Evolutionary conservation across 768 basidiomycete species (phyloP).

Genomic region (Boletus subcaerulescens): DNA sequence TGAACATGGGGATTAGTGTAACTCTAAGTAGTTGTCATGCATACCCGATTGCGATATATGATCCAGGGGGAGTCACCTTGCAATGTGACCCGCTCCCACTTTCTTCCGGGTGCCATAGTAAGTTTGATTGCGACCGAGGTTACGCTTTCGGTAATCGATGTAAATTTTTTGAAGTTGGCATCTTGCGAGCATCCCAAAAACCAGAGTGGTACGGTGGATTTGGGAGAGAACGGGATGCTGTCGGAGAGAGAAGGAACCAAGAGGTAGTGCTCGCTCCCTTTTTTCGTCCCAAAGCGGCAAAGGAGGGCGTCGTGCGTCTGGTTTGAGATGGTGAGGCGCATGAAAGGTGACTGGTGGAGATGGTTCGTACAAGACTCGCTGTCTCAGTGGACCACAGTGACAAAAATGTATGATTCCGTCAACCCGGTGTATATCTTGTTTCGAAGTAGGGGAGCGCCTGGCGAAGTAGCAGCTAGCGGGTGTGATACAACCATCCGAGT

Average conservation of each 20-base stretch:
- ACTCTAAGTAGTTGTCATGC: neutral
- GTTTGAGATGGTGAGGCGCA: constrained; percentile 36
- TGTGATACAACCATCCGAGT: no score
- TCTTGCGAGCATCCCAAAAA: constrained; percentile 15
- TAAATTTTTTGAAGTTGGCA: constrained; percentile 20
- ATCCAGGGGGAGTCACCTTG: constrained; percentile 53
- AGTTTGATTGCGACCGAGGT: constrained; percentile 20
- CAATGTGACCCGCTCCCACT: constrained; percentile 46
- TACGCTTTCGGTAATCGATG: constrained; percentile 1
- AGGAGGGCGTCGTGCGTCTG: constrained; percentile 32
- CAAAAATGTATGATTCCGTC: neutral
- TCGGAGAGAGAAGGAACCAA: constrained; percentile 25
- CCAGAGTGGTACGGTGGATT: constrained; percentile 13
- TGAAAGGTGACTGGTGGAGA: neutral
- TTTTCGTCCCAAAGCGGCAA: constrained; percentile 12
- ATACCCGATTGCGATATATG: constrained; percentile 53
- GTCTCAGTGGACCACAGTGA: neutral
- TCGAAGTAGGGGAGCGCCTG: neutral
- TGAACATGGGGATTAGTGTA: constrained; percentile 2
- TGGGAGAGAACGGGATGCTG: constrained; percentile 19
- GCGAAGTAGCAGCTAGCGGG: no score
- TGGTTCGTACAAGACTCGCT: neutral
- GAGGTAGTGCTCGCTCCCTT: constrained; percentile 5
- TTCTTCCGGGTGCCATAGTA: constrained; percentile 28
- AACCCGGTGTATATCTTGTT: neutral